Evolutionary conservation across 495 filamentous ascomycete species (phyloP).

Genomic region (Neurospora intermedia): DNA sequence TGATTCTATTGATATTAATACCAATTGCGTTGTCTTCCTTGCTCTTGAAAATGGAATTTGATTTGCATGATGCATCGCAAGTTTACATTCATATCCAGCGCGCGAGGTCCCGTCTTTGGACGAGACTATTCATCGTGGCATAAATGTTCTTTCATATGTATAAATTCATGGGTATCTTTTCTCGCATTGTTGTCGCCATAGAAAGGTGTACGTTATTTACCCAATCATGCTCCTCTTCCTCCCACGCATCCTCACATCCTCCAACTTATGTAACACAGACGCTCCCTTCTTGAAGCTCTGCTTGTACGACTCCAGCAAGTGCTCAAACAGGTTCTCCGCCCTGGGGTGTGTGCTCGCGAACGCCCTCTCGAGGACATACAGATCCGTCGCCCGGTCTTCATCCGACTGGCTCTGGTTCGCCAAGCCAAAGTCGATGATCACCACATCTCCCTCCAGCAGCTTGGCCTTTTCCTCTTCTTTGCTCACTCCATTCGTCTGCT

Average conservation of each 20-base stretch:
- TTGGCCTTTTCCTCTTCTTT: constrained; percentile 11
- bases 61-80: background rate
- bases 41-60: background rate
- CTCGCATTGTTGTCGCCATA: background rate
- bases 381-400: constrained; percentile 90
- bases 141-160: background rate
- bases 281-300: constrained; percentile 39
- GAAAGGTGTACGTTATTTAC: constrained; percentile 20
- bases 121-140: background rate
- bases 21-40: background rate
- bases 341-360: constrained; percentile 90
- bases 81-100: background rate
- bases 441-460: constrained; percentile 58
- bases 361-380: constrained; percentile 95
- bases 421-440: constrained; percentile 93
- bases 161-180: background rate
- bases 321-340: constrained; percentile 64
- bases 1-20: constrained; percentile 2
- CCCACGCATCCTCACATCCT: constrained; percentile 93
- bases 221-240: constrained; percentile 96
- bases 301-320: constrained; percentile 45
- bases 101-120: background rate
- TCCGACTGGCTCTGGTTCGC: constrained; percentile 72
- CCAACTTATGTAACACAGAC: constrained; percentile 54
- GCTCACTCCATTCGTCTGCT: constrained; percentile 6